A percentile compares a stretch with the other conserved stretches of the same genome.
phyloP scores from a whole-genome alignment of 2,329 filamentous ascomycete species.

The Ophiostoma sp. region DNA sequence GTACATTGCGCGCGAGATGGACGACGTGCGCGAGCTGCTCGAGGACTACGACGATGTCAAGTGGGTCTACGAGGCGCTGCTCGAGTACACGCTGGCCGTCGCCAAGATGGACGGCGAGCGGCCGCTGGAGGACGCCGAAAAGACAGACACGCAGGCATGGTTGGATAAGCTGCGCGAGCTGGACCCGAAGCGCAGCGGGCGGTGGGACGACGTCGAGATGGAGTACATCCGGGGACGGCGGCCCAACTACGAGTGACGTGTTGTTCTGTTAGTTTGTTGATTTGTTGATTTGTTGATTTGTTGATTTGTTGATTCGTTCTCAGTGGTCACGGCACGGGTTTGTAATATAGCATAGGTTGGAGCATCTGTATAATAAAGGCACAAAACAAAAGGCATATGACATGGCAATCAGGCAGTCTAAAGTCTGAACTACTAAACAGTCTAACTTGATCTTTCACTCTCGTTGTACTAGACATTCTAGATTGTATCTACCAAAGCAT shows the following conservation, averaged over 20 bases:
- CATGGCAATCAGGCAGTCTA: too few relatives aligned
- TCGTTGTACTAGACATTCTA: too few relatives aligned
- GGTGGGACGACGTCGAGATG: constrained; percentile 67
- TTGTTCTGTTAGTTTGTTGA: too few relatives aligned
- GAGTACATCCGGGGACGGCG: constrained; percentile 24
- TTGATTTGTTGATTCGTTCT: too few relatives aligned
- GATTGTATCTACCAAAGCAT: too few relatives aligned
- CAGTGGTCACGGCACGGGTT: too few relatives aligned
- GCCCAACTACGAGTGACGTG: not conserved
- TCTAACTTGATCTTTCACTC: too few relatives aligned
- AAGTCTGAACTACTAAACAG: too few relatives aligned
- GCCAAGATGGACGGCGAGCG: constrained; percentile 45
- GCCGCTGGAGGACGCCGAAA: constrained; percentile 37
- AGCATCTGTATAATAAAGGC: too few relatives aligned
- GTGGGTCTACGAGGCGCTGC: constrained; percentile 82
- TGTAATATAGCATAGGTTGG: too few relatives aligned
- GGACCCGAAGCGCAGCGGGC: constrained; percentile 66
- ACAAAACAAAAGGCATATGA: too few relatives aligned
- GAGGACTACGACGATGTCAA: constrained; percentile 59
- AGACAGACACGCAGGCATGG: constrained; percentile 49
- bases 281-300: too few relatives aligned
- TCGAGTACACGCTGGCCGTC: constrained; percentile 65
- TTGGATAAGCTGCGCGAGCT: constrained; percentile 60
- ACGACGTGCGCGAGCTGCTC: constrained; percentile 62
- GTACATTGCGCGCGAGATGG: constrained; percentile 66